Evolutionary conservation across 768 basidiomycete species (phyloP), one percentile per base, ranked within the genome.

Genomic region (Gymnopilus junonius): DNA sequence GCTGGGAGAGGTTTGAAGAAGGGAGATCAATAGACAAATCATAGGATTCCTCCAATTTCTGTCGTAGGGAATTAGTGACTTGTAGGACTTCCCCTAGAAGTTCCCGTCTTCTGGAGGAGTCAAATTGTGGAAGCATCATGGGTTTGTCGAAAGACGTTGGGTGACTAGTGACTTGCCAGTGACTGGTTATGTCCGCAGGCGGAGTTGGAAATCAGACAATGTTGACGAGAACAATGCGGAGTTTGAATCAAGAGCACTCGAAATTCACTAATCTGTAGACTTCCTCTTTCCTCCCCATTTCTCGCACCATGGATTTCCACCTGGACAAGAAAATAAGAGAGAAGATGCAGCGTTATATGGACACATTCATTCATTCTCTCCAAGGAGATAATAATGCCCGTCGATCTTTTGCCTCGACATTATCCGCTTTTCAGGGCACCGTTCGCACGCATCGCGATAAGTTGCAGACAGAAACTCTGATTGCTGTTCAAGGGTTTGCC

Each of bases 161-260:
- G 4, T 5, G 37, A n/a, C n/a, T n/a, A n/a, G n/a, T n/a, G n/a
- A n/a, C n/a, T n/a, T n/a, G n/a, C n/a, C n/a, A n/a, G n/a, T n/a
- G n/a, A n/a, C n/a, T 39, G 15, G 37, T 6, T 5, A 11, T 39
- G 8, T 4, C 37, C 15, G 8, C 2, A 12, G 14, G 35, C 35
- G 53, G 53, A 35, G n/a, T 21, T 34, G 4, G 25, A 54, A 39
- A 8, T 3, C 11, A 14, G 46, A 40, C 39, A 40, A 40, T 48
- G 27, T 23, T 23, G 7, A 15, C 5, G 6, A 48, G 50, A 60
- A 37, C 59, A 46, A 53, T 60, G 61, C 61, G 42, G 61, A 62
- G 61, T 62, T 62, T 35, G 15, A 56, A 61, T 20, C 12, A 34
- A 15, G n/a, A 4, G 12, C 10, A 27, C 20, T 4, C 31, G 12